These are phyloP conservation scores for Pseudocercospora ulei DNA, from an alignment of 2,329 filamentous ascomycete genomes.

Conservation along the genomic window DNA sequence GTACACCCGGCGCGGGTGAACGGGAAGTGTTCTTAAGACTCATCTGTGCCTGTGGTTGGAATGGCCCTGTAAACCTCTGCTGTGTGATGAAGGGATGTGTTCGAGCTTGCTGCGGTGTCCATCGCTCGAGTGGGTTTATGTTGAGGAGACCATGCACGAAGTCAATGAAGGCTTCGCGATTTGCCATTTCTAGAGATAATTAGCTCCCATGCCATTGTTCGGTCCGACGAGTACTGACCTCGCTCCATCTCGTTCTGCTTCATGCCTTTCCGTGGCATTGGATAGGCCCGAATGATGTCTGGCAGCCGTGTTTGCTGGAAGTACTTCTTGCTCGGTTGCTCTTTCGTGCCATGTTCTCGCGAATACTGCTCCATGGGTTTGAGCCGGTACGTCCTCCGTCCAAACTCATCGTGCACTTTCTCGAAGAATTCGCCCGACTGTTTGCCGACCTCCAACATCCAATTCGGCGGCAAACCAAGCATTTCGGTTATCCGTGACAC, in stretches of 20 bases:
- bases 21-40: conserved; percentile 84
- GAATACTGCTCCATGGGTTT: conserved; percentile 99
- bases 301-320: conserved; percentile 89
- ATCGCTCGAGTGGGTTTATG: conserved; percentile 90
- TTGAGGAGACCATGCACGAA: conserved; percentile 88
- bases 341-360: conserved; percentile 87
- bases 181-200: conserved; percentile 75
- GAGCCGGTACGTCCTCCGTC: conserved; percentile 76
- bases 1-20: conserved; percentile 82
- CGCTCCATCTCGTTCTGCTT: conserved; percentile 91
- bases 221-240: conserved; percentile 52
- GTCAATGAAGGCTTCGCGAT: conserved; percentile 93
- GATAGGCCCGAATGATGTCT: conserved; percentile 94
- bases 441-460: conserved; percentile 99
- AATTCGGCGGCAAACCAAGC: conserved; percentile 89
- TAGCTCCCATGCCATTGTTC: conserved; percentile 13
- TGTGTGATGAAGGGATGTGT: conserved; percentile 97
- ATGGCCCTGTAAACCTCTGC: conserved; percentile 90
- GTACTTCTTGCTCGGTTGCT: conserved; percentile 99
- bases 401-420: conserved; percentile 83
- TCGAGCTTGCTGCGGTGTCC: conserved; percentile 96
- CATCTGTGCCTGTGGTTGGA: conserved; percentile 93
- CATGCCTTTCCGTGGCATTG: conserved; percentile 99
- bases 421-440: conserved; percentile 97
- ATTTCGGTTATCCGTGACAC: conserved; percentile 96